Percentiles rank a stretch among this genome's conserved stretches.
Evolutionary conservation across 1,284 basidiomycete species (phyloP).

Genomic region (Blastosporella zonata): DNA sequence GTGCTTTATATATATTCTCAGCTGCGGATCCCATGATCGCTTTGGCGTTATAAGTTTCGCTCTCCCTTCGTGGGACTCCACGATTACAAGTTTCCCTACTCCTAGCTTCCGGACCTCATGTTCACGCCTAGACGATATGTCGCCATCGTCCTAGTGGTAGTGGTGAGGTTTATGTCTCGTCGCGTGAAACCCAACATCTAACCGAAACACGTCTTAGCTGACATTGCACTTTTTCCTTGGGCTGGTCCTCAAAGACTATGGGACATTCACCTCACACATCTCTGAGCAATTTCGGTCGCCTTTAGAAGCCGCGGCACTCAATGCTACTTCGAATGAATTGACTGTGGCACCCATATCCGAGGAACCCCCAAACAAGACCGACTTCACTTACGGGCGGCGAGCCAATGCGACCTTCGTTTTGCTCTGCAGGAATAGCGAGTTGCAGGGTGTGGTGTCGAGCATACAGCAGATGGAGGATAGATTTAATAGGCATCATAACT

Average conservation of each 20-base stretch:
- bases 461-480: slow-evolving; percentile 50
- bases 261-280: slow-evolving; percentile 10
- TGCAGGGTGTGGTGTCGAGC: slow-evolving; percentile 34
- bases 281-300: slow-evolving; percentile 11
- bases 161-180: slow-evolving; percentile 35
- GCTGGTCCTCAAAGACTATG: slow-evolving; percentile 32
- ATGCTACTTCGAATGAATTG: neutral
- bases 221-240: slow-evolving; percentile 37
- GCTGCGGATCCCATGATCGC: slow-evolving; percentile 15
- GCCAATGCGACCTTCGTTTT: slow-evolving; percentile 46
- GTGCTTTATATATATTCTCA: slow-evolving; percentile 6
- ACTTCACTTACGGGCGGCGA: slow-evolving; percentile 20
- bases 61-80: neutral
- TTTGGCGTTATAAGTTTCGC: slow-evolving; percentile 5
- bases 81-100: neutral
- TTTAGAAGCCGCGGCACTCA: neutral
- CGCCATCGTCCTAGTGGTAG: slow-evolving; percentile 31
- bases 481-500: slow-evolving; percentile 64
- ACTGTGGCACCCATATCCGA: neutral
- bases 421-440: slow-evolving; percentile 41
- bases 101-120: slow-evolving; percentile 9
- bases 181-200: slow-evolving; percentile 1
- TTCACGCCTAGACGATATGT: slow-evolving; percentile 19
- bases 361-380: slow-evolving; percentile 5
- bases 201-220: slow-evolving; percentile 24